Percentiles rank a stretch among this genome's conserved stretches.
Conservation (phyloP, 768 basidiomycete species). For the Daedaleopsis sinensis region DNA sequence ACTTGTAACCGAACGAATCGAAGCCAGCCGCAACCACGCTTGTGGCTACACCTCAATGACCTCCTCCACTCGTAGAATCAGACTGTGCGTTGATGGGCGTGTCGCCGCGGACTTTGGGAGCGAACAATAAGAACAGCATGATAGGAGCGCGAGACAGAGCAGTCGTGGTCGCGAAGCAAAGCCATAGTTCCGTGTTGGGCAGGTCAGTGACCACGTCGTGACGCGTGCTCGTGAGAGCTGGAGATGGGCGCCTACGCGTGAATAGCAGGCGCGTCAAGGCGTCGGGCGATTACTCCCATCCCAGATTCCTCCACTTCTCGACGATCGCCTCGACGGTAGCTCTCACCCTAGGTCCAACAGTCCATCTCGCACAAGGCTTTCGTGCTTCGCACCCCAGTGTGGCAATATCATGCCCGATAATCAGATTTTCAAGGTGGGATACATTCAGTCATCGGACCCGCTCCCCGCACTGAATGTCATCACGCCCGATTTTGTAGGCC, state of each 20-base stretch:
- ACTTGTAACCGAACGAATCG: no score
- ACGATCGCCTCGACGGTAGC: neutral
- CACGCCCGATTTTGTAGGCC: slow-evolving; percentile 50
- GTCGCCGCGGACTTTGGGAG: neutral
- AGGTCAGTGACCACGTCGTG: neutral
- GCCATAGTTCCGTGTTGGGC: no score
- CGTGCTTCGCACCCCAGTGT: neutral
- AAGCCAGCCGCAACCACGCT: no score
- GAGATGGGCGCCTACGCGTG: slow-evolving; percentile 3
- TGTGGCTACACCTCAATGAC: no score
- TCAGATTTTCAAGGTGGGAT: slow-evolving; percentile 82
- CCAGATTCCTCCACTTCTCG: neutral
- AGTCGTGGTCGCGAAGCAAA: neutral
- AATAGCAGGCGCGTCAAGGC: slow-evolving; percentile 1
- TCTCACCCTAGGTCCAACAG: neutral
- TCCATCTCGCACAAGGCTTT: neutral
- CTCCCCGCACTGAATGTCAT: slow-evolving; percentile 19
- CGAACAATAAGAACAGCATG: neutral
- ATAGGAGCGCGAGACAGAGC: neutral
- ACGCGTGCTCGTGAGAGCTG: slow-evolving; percentile 10
- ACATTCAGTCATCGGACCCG: neutral
- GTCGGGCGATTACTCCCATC: neutral
- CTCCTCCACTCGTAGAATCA: no score
- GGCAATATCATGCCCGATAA: slow-evolving; percentile 66
- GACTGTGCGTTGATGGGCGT: no score